These are phyloP conservation scores for Phytophthora meadii DNA, from an alignment of 352 stramenopile species.

Conservation along the genomic window DNA sequence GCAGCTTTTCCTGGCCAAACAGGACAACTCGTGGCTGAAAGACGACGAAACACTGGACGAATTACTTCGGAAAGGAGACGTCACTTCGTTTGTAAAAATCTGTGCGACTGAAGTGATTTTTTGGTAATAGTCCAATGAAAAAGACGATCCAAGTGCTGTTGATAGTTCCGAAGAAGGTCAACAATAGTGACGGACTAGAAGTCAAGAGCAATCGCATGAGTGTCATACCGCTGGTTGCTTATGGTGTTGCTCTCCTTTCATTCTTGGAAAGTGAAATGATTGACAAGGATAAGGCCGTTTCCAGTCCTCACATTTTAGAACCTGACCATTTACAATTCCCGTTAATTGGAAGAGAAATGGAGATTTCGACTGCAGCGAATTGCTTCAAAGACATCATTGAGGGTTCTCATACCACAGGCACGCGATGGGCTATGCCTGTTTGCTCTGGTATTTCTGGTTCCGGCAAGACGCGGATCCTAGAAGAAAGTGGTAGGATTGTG, in stretches of 20 bases:
- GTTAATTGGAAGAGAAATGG: conserved; percentile 19
- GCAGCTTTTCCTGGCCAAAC: too few relatives aligned
- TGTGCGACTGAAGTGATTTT: too few relatives aligned
- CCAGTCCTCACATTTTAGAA: conserved; percentile 9
- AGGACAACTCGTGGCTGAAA: too few relatives aligned
- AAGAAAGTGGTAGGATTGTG: conserved; percentile 41
- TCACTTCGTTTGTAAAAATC: too few relatives aligned
- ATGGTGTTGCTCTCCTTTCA: neutral
- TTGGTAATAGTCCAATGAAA: too few relatives aligned
- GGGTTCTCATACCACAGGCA: neutral
- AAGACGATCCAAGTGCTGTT: too few relatives aligned
- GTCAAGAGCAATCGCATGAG: too few relatives aligned
- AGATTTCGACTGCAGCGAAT: neutral
- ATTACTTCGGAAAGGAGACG: too few relatives aligned
- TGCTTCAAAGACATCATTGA: conserved; percentile 19
- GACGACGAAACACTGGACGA: too few relatives aligned
- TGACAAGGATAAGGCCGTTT: neutral
- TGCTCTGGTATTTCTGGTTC: conserved; percentile 45
- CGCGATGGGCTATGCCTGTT: conserved; percentile 26
- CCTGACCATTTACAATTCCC: neutral
- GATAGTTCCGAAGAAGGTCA: too few relatives aligned
- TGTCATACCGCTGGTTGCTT: too few relatives aligned
- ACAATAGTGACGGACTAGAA: too few relatives aligned
- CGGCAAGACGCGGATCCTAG: conserved; percentile 43
- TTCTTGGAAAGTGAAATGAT: neutral